These are phyloP conservation scores for Saksenaea oblongispora DNA, from an alignment of 371 early-diverging fungal species.

Conservation along the genomic window DNA sequence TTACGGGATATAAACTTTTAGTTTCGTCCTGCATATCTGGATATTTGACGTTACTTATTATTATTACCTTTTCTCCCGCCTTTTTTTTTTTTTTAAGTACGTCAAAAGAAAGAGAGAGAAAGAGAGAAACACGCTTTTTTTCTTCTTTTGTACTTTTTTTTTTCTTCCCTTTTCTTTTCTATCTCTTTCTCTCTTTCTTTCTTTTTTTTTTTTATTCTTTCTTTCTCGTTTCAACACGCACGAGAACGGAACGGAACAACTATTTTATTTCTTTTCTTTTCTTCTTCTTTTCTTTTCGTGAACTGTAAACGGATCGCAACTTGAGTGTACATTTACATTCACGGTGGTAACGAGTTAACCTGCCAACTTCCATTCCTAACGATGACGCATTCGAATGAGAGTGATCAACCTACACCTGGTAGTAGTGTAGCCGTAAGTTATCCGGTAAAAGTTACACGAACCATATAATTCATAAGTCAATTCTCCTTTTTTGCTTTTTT, in stretches of 20 bases:
- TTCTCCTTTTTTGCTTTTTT: constrained; percentile 6
- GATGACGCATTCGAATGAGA: constrained; percentile 1
- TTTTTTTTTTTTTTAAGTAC: constrained; percentile 11
- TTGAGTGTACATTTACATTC: constrained; percentile 7
- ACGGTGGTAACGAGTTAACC: constrained; percentile 14
- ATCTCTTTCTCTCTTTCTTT: constrained; percentile 5
- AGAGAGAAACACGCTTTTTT: background rate
- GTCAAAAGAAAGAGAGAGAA: constrained; percentile 3
- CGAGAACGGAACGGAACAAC: background rate
- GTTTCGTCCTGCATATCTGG: constrained; percentile 3
- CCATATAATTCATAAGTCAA: background rate
- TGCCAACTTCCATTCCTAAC: constrained; percentile 1
- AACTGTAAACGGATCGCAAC: constrained; percentile 7
- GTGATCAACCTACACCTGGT: background rate
- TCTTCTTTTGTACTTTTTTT: constrained; percentile 5
- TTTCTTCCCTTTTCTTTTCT: constrained; percentile 7
- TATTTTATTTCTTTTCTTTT: background rate
- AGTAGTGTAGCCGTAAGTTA: constrained; percentile 6
- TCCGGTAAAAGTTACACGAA: constrained; percentile 1
- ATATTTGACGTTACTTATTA: background rate
- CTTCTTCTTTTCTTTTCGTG: constrained; percentile 7
- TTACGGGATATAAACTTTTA: background rate
- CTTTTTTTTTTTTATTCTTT: constrained; percentile 3
- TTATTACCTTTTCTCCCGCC: constrained; percentile 12
- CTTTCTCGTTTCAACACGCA: no score